These are phyloP conservation scores for Trametes sp. DNA, from an alignment of 1,284 basidiomycete species.

Conservation along the genomic window DNA sequence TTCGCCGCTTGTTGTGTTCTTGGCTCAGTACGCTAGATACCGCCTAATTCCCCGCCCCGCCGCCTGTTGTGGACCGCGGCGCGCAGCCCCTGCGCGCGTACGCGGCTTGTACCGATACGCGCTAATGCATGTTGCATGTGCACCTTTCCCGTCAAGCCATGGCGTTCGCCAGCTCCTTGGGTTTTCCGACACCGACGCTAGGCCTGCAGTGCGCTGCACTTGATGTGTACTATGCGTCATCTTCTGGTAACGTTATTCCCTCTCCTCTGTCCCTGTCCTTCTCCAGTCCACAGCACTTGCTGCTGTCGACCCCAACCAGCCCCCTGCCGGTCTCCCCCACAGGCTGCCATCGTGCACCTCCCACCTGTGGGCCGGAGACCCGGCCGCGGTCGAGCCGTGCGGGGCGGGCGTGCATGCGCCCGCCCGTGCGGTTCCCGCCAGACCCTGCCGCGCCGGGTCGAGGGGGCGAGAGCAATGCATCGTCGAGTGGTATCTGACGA, in stretches of 20 bases:
- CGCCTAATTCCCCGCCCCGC: constrained; percentile 12
- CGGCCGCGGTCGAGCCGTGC: constrained; percentile 30
- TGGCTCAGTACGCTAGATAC: constrained; percentile 20
- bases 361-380: constrained; percentile 25
- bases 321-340: constrained; percentile 27
- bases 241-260: neutral
- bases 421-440: constrained; percentile 33
- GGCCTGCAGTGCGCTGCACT: neutral
- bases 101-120: constrained; percentile 30
- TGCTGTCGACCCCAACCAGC: neutral
- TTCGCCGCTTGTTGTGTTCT: constrained; percentile 36
- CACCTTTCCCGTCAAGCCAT: too few relatives aligned
- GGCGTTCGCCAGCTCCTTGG: neutral
- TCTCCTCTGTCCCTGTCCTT: neutral
- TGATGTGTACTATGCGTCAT: neutral
- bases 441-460: neutral
- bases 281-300: neutral
- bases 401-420: constrained; percentile 30
- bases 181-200: too few relatives aligned
- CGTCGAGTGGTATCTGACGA: constrained; percentile 45
- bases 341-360: constrained; percentile 24
- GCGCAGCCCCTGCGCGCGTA: constrained; percentile 8
- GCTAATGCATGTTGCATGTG: constrained; percentile 12
- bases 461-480: constrained; percentile 31
- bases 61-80: constrained; percentile 15